Percentiles rank a stretch among this genome's conserved stretches.
These are phyloP conservation scores for Ophiostoma ips DNA, from an alignment of 2,329 filamentous ascomycete genomes.

Conservation along the genomic window DNA sequence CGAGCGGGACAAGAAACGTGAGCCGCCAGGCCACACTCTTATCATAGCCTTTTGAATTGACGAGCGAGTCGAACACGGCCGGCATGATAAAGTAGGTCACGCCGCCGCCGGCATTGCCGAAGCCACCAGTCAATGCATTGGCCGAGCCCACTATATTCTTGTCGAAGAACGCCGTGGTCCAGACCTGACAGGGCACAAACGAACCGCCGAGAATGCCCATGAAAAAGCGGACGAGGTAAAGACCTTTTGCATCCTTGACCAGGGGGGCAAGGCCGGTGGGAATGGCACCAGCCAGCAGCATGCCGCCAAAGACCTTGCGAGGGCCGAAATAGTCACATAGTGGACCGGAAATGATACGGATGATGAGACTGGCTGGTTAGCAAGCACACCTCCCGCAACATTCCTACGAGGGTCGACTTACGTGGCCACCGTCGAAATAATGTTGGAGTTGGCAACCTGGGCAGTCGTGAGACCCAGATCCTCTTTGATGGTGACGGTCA, in stretches of 20 bases:
- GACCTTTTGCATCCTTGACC: slow-evolving; percentile 49
- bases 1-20: slow-evolving; percentile 3
- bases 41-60: not conserved
- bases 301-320: slow-evolving; percentile 62
- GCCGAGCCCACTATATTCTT: slow-evolving; percentile 83
- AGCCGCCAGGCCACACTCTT: slow-evolving; percentile 2
- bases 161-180: slow-evolving; percentile 87
- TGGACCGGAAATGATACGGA: slow-evolving; percentile 66
- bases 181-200: slow-evolving; percentile 81
- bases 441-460: slow-evolving; percentile 80
- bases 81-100: slow-evolving; percentile 94
- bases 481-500: slow-evolving; percentile 63
- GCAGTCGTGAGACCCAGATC: slow-evolving; percentile 58
- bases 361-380: slow-evolving; percentile 39
- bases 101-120: slow-evolving; percentile 78
- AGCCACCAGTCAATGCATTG: slow-evolving; percentile 72
- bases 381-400: no score
- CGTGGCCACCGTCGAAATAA: slow-evolving; percentile 63
- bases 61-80: slow-evolving; percentile 53
- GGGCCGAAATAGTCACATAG: slow-evolving; percentile 78
- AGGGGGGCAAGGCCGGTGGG: slow-evolving; percentile 73
- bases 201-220: slow-evolving; percentile 64
- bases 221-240: slow-evolving; percentile 67
- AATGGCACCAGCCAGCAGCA: slow-evolving; percentile 63
- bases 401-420: slow-evolving; percentile 20